Base-by-base conservation (phyloP, 257 asterid genomes). In the Penstemon davidsonii region DNA sequence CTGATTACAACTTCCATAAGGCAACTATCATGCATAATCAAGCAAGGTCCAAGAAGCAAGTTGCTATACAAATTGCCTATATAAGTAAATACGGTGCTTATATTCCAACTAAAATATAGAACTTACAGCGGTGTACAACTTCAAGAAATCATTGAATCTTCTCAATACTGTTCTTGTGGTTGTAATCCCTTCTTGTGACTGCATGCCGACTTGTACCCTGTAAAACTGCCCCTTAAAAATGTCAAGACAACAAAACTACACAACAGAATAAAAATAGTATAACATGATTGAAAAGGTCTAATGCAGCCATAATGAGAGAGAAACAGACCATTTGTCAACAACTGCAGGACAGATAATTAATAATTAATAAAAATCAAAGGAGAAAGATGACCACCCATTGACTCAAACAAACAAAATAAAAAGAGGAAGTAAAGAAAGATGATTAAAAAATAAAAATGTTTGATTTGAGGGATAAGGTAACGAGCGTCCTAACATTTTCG, bases 141-240 rank as follows among this genome's bases (percentile, higher is more conserved):
- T 94, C 85, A 94, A 81, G 83, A 93, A 93, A 75, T 93, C 96
- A 70, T 93, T 93, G 72, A 93, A 93, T 81, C 99, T 88, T 75
- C 99, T 87, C 80, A 93, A 69, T 70, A 93, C 85, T 36, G 85
- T 79, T 77, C 96, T 90, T 60, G 95, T 79, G 47, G 87, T 82
- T 42, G 99, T 90, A 83, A 81, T 73, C 64, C 97, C 97, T 75
- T 81, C 92, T 12, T 96, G 96, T 73, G 99, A 93, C 77, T 93
- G 99, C 70, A 90, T 12, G 68, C 97, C 97, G 39, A 93, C 88
- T 75, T 85, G 84, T 73, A 93, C 92, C 96, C 99, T 91, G 90
- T 91, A 94, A 83, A 87, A 94, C 99, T 91, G 96, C 82, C 86
- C 74, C 77, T 67, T 71, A 61, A 74, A 71, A 78, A 78, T 64